phyloP scores from a whole-genome alignment of 495 filamentous ascomycete species.

The Saxispiralis lemnorum region DNA sequence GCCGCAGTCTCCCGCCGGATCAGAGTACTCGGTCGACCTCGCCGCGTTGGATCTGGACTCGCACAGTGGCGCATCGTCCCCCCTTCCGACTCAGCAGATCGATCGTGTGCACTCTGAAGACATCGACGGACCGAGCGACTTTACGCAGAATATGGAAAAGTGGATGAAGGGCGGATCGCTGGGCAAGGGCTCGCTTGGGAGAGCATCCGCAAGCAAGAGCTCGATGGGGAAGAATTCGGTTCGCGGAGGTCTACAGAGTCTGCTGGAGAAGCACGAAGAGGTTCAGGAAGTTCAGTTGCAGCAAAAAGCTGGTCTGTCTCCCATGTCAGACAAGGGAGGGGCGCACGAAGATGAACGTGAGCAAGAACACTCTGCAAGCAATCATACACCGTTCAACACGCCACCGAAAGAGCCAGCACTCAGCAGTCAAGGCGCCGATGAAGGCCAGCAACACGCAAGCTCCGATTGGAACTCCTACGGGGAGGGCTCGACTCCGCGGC shows the following conservation, averaged over 20 bases:
- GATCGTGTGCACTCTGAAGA: constrained; percentile 18
- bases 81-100: constrained; percentile 2
- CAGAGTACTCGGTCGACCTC: constrained; percentile 14
- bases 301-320: neutral
- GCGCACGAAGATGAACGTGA: neutral
- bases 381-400: constrained; percentile 12
- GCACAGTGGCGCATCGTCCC: constrained; percentile 2
- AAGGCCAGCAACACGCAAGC: neutral
- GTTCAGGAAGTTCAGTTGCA: neutral
- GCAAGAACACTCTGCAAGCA: constrained; percentile 2
- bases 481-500: constrained; percentile 6
- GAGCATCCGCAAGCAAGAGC: neutral
- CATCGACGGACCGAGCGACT: constrained; percentile 25
- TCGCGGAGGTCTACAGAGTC: too few species aligned
- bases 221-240: neutral
- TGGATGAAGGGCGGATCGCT: constrained; percentile 19
- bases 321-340: neutral
- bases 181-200: constrained; percentile 5
- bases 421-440: neutral
- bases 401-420: constrained; percentile 11
- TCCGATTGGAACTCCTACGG: constrained; percentile 13
- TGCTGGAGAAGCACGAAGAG: neutral
- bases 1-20: constrained; percentile 5
- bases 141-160: constrained; percentile 23
- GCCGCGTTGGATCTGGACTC: constrained; percentile 11